Evolutionary conservation across 768 basidiomycete species (phyloP).

Genomic region (Dentipellis fragilis): DNA sequence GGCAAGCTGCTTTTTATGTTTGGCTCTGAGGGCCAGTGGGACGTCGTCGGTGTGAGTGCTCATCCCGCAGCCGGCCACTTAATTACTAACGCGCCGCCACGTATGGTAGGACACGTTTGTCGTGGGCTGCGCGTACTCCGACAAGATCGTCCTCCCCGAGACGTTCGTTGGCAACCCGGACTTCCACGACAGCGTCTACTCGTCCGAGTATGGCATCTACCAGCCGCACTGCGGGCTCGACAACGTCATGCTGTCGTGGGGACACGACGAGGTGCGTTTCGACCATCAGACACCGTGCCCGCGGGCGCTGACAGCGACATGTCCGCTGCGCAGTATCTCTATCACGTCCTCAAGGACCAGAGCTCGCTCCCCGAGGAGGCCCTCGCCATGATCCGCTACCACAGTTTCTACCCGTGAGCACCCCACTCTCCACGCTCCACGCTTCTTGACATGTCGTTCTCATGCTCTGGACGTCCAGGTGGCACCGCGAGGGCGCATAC

Average conservation of each 20-base stretch:
- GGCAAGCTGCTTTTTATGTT: constrained; percentile 83
- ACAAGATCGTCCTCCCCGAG: constrained; percentile 73
- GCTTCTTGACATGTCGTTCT: neutral
- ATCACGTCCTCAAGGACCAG: constrained; percentile 77
- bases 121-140: constrained; percentile 80
- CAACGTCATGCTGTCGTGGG: constrained; percentile 85
- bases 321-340: constrained; percentile 51
- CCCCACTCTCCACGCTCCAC: neutral
- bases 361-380: constrained; percentile 71
- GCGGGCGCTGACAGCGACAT: neutral
- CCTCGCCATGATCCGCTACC: constrained; percentile 88
- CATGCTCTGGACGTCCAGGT: constrained; percentile 26
- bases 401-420: constrained; percentile 81
- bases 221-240: constrained; percentile 72
- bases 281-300: neutral
- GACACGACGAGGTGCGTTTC: constrained; percentile 72
- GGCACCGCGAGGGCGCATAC: constrained; percentile 88
- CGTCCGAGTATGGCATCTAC: constrained; percentile 68
- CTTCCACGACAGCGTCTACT: constrained; percentile 50
- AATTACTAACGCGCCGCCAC: neutral
- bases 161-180: constrained; percentile 74
- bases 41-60: constrained; percentile 72
- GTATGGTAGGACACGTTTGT: constrained; percentile 53
- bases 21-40: constrained; percentile 87
- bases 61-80: neutral